Evolutionary conservation across 306 rosid species (phyloP).

Genomic region (Abrus pulchellus): DNA sequence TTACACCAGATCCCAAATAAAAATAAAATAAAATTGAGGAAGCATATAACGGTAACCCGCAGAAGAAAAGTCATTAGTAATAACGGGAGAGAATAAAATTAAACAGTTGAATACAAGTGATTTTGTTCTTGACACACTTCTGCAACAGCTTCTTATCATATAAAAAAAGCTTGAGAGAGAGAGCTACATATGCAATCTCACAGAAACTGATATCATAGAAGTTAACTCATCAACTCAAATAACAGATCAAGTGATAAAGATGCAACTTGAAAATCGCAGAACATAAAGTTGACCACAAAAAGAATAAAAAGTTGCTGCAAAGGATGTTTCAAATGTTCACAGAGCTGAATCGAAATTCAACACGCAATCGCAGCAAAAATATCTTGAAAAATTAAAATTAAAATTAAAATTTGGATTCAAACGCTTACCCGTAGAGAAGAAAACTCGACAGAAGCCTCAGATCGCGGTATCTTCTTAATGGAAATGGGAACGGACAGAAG

Average conservation of each 20-base stretch:
- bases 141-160: background rate
- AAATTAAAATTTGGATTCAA: background rate
- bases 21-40: background rate
- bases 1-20: background rate
- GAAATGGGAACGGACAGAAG: constrained; percentile 20
- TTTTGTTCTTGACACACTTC: background rate
- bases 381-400: background rate
- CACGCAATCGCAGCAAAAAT: constrained; percentile 11
- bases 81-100: background rate
- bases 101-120: constrained; percentile 4
- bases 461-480: background rate
- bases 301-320: background rate
- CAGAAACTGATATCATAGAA: constrained; percentile 11
- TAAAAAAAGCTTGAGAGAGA: constrained; percentile 2
- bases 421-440: constrained; percentile 47
- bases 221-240: constrained; percentile 14
- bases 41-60: background rate
- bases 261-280: constrained; percentile 4
- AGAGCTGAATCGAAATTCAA: constrained; percentile 29
- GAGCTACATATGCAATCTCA: background rate
- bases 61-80: constrained; percentile 31
- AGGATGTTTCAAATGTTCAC: background rate
- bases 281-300: constrained; percentile 40
- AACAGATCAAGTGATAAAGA: constrained; percentile 31
- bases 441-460: constrained; percentile 15